Conservation (phyloP, 2,329 filamentous ascomycete species). For the Claviceps citrina region DNA sequence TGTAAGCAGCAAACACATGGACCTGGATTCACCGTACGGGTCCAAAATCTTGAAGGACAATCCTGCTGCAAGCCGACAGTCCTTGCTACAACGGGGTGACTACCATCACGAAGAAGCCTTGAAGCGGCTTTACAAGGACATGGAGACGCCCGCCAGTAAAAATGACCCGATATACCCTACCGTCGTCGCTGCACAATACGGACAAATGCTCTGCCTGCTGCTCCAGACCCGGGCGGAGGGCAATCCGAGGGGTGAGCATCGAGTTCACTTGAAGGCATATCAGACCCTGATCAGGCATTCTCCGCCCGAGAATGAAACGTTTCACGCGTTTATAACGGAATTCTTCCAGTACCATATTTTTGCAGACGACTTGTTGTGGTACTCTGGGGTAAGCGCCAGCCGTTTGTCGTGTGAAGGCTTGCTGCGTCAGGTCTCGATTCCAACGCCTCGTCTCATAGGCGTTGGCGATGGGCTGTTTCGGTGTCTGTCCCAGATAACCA, state of each 20-base stretch:
- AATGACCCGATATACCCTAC: conserved; percentile 29
- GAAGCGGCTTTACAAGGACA: conserved; percentile 33
- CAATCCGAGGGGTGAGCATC: conserved; percentile 49
- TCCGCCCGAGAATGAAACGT: conserved; percentile 49
- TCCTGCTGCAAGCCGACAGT: conserved; percentile 29
- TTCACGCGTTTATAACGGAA: conserved; percentile 49
- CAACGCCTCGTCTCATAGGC: conserved; percentile 50
- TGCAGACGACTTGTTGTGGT: conserved; percentile 45
- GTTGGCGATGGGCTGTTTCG: conserved; percentile 70
- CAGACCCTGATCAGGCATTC: conserved; percentile 51
- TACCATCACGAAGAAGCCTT: conserved; percentile 42
- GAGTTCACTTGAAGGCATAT: conserved; percentile 65
- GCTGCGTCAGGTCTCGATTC: conserved; percentile 25
- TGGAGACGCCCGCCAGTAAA: conserved; percentile 26
- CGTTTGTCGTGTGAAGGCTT: conserved; percentile 29
- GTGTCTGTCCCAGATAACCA: conserved; percentile 64
- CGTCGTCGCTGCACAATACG: conserved; percentile 39
- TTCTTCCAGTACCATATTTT: conserved; percentile 76
- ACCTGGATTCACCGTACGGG: conserved; percentile 42
- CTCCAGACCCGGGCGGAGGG: conserved; percentile 43
- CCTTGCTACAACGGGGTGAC: conserved; percentile 34
- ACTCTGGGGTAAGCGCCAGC: conserved; percentile 23
- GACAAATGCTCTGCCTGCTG: conserved; percentile 47
- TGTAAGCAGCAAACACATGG: conserved; percentile 63
- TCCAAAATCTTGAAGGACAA: conserved; percentile 35